Evolutionary conservation across 148 eudicot genomes (phyloP).

Genomic region (Rhododendron mucronatum): DNA sequence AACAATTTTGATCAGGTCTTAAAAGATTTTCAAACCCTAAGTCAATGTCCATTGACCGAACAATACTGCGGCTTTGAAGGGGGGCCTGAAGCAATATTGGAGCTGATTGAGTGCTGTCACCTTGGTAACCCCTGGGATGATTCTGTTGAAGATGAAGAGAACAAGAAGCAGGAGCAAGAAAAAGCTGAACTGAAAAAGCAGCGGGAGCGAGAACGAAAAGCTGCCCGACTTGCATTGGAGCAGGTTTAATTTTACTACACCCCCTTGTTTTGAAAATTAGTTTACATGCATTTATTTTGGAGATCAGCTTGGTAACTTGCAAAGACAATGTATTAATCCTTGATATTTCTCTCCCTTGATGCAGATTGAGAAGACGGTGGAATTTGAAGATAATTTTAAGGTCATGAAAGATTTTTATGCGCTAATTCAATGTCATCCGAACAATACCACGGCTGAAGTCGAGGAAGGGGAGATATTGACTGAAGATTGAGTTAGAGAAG

Average conservation of each 20-base stretch:
- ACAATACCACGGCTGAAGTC: neutral
- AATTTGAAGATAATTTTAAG: neutral
- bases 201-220: slow-evolving; percentile 54
- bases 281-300: neutral
- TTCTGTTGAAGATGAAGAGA: too few species aligned
- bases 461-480: neutral
- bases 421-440: neutral
- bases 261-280: neutral
- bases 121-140: too few species aligned
- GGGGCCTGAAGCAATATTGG: too few species aligned
- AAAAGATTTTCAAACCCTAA: too few species aligned
- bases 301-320: too few species aligned
- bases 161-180: neutral
- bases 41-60: too few species aligned
- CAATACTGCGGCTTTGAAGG: too few species aligned
- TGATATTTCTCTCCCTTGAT: neutral
- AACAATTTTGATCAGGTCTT: too few species aligned
- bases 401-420: neutral
- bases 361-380: neutral
- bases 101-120: too few species aligned
- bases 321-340: neutral
- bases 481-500: neutral
- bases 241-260: slow-evolving; percentile 32
- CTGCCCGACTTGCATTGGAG: slow-evolving; percentile 47
- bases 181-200: slow-evolving; percentile 35